Evolutionary conservation across 768 basidiomycete species (phyloP).

Genomic region (Suillus bovinus): DNA sequence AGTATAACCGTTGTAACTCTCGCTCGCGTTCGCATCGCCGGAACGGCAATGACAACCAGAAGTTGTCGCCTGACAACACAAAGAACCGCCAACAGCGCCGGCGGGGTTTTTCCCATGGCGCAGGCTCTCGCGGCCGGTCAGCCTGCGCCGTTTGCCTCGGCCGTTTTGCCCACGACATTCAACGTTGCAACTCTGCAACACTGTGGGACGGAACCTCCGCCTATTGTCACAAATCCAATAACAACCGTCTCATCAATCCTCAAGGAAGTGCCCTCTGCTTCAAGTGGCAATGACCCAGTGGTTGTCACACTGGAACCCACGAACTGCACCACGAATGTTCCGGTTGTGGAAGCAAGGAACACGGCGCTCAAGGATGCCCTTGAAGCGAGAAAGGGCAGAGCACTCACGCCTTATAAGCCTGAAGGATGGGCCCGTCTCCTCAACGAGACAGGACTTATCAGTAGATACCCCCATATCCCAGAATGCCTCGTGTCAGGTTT

Average conservation of each 20-base stretch:
- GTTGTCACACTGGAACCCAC: slow-evolving; percentile 21
- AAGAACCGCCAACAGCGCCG: background rate
- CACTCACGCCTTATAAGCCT: slow-evolving; percentile 32
- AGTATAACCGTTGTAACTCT: background rate
- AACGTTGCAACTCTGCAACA: slow-evolving; percentile 16
- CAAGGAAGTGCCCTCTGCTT: slow-evolving; percentile 31
- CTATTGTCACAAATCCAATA: background rate
- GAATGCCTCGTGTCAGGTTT: slow-evolving; percentile 15
- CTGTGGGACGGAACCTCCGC: slow-evolving; percentile 22
- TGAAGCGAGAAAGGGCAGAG: slow-evolving; percentile 27
- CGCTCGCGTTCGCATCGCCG: background rate
- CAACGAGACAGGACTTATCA: background rate
- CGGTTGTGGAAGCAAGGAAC: slow-evolving; percentile 36
- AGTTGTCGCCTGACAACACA: fast-evolving
- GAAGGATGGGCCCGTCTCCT: slow-evolving; percentile 33
- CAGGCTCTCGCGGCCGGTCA: background rate
- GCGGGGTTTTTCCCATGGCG: background rate
- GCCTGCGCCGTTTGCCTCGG: slow-evolving; percentile 38
- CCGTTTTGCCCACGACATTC: slow-evolving; percentile 24
- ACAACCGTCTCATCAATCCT: slow-evolving; percentile 21
- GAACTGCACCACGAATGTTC: slow-evolving; percentile 33
- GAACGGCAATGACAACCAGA: background rate
- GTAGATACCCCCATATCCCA: slow-evolving; percentile 1
- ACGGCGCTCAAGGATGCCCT: slow-evolving; percentile 45
- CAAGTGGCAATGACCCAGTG: slow-evolving; percentile 32